phyloP scores from a whole-genome alignment of 495 filamentous ascomycete genomes.

The Penicillium angulare region DNA sequence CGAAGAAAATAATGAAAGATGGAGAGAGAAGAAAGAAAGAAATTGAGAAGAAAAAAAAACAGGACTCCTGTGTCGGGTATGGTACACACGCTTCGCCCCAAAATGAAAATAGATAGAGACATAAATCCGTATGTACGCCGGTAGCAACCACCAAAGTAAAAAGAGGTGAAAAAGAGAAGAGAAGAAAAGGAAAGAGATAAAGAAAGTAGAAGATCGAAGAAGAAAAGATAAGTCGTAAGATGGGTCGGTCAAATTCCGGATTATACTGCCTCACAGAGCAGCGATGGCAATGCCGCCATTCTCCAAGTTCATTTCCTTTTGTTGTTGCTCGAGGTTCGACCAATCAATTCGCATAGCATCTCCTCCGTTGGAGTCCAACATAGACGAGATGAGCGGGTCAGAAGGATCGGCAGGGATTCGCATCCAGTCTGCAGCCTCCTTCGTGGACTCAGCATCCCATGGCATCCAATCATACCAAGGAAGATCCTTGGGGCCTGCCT shows the following conservation, averaged over 20 bases:
- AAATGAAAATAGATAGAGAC: slow-evolving; percentile 7
- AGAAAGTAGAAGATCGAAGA: slow-evolving; percentile 6
- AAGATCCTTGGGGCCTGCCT: background rate
- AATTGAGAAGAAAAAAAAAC: slow-evolving; percentile 5
- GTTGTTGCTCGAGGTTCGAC: slow-evolving; percentile 33
- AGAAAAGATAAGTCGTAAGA: background rate
- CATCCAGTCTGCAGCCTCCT: slow-evolving; percentile 14
- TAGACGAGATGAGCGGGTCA: background rate
- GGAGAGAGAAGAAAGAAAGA: slow-evolving; percentile 8
- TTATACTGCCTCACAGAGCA: slow-evolving; percentile 18
- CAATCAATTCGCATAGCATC: slow-evolving; percentile 13
- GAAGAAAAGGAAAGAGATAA: slow-evolving; percentile 15
- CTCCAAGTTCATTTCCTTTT: slow-evolving; percentile 27
- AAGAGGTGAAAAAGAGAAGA: slow-evolving; percentile 4
- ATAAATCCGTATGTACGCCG: slow-evolving; percentile 21
- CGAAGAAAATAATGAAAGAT: slow-evolving; percentile 3
- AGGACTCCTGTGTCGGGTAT: slow-evolving; percentile 18
- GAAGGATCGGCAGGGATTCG: slow-evolving; percentile 11
- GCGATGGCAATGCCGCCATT: slow-evolving; percentile 26
- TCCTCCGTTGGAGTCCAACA: background rate
- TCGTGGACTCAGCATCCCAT: slow-evolving; percentile 20
- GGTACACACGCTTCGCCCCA: slow-evolving; percentile 26
- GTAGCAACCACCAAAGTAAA: slow-evolving; percentile 6
- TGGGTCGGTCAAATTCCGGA: background rate
- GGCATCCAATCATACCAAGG: slow-evolving; percentile 12